Conservation (phyloP, 1,139 yeast genomes). For the Sugiyamaella neomexicana region DNA sequence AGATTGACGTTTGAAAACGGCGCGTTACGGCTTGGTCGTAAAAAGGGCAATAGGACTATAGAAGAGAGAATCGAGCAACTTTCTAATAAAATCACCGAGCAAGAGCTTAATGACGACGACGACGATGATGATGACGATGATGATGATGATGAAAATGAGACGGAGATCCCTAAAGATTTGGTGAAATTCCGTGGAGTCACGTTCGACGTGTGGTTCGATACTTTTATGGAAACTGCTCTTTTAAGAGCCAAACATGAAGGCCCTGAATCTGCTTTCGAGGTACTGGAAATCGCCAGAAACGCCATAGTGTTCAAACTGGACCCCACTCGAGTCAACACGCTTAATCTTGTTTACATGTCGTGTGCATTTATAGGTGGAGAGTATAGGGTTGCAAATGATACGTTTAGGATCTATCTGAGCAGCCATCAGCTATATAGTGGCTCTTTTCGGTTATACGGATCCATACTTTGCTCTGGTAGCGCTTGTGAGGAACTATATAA, state of each 20-base stretch:
- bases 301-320: constrained; percentile 13
- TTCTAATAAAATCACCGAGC: constrained; percentile 37
- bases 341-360: constrained; percentile 64
- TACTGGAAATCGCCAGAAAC: constrained; percentile 65
- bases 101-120: constrained; percentile 28
- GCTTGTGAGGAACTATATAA: constrained; percentile 61
- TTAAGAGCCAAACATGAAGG: constrained; percentile 62
- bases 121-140: constrained; percentile 51
- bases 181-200: constrained; percentile 67
- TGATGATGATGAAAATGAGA: constrained; percentile 51
- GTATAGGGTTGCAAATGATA: constrained; percentile 53
- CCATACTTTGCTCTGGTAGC: constrained; percentile 64
- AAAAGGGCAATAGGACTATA: constrained; percentile 42
- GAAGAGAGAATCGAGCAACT: constrained; percentile 73
- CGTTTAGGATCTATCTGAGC: constrained; percentile 62
- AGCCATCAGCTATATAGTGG: constrained; percentile 75
- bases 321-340: constrained; percentile 47
- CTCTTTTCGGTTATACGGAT: constrained; percentile 63
- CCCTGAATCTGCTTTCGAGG: constrained; percentile 66
- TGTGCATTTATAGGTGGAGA: constrained; percentile 60
- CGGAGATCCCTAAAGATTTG: constrained; percentile 24
- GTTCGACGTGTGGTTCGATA: constrained; percentile 79
- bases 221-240: constrained; percentile 77
- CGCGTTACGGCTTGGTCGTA: constrained; percentile 49
- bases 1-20: constrained; percentile 63